Evolutionary conservation across 495 filamentous ascomycete species (phyloP), one percentile per base, ranked within the genome.

Genomic region (Penicillium diatomitis): DNA sequence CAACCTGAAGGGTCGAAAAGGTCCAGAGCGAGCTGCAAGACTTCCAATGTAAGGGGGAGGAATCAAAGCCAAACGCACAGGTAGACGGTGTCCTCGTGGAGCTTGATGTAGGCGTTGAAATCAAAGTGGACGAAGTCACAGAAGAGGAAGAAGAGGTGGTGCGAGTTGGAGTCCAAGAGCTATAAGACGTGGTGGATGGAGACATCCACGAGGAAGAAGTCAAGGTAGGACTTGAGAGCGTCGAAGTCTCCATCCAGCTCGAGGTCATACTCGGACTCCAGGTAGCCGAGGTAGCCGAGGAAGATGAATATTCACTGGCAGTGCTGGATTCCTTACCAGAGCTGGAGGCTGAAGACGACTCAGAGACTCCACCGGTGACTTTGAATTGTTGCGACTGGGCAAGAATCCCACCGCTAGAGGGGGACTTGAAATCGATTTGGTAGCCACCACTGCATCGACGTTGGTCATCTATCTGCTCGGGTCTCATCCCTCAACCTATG

Each of bases 301-400:
- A 41, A 53, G 52, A 51, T 28, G 48, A 48, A 51, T 33, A 57
- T 52, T 58, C 52, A 57, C 53, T 56, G 44, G 57, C 57, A 58
- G 46, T 56, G 32, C 57, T 61, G 50, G 60, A 52, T 52, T 54
- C 55, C 60, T 63, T 63, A 63, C 60, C 57, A 63, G 60, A 63
- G 48, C 48, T 63, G 36, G 55, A 53, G 48, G 49, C 56, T 41
- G 43, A 38, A 42, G 46, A 36, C 42, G 46, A 41, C 44, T 42
- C 47, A 38, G 33, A 20, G 41, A 47, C 50, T 41, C 3, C 57
- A 39, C 50, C 44, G 39, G 60, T 58, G 46, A 68, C 62, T 48
- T 54, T 55, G 52, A 68, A 68, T 37, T 67, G 57, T 36, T 56
- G 53, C 8, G 64, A 66, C 56, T 68, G 65, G 37, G 65, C 65